Evolutionary conservation across 2,329 filamentous ascomycete species (phyloP).

Genomic region (Xylaria sp.): DNA sequence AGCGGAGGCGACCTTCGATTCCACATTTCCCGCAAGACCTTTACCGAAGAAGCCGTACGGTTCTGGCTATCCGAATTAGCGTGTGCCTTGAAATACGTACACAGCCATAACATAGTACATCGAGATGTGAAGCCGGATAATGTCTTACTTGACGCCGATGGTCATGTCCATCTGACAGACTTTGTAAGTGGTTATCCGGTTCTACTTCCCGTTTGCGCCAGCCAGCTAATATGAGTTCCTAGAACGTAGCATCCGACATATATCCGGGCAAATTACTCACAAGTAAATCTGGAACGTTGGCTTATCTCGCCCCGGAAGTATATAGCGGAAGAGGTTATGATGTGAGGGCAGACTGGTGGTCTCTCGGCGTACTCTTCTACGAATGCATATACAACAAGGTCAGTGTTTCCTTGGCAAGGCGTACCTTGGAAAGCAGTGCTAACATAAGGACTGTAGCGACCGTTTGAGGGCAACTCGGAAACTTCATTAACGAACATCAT

Average conservation of each 20-base stretch:
- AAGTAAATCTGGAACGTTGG: constrained; percentile 93
- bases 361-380: constrained; percentile 94
- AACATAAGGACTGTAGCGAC: constrained; percentile 54
- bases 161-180: constrained; percentile 94
- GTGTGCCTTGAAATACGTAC: constrained; percentile 83
- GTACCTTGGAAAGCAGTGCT: constrained; percentile 22
- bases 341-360: constrained; percentile 96
- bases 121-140: constrained; percentile 91
- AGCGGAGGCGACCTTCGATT: constrained; percentile 94
- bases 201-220: background rate
- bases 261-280: constrained; percentile 75
- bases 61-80: constrained; percentile 97
- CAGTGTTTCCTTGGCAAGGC: constrained; percentile 23
- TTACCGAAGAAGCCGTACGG: constrained; percentile 91
- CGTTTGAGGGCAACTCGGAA: constrained; percentile 87
- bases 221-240: constrained; percentile 30
- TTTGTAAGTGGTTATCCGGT: constrained; percentile 60
- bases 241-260: constrained; percentile 97
- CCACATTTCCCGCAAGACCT: constrained; percentile 95
- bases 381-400: constrained; percentile 99
- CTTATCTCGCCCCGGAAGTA: constrained; percentile 93
- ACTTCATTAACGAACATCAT: constrained; percentile 75
- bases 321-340: constrained; percentile 88
- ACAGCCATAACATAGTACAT: constrained; percentile 82
- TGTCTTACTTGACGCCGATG: constrained; percentile 78